phyloP scores from a whole-genome alignment of 805 yeast genomes.

The Tanozyma kutaoensis region DNA sequence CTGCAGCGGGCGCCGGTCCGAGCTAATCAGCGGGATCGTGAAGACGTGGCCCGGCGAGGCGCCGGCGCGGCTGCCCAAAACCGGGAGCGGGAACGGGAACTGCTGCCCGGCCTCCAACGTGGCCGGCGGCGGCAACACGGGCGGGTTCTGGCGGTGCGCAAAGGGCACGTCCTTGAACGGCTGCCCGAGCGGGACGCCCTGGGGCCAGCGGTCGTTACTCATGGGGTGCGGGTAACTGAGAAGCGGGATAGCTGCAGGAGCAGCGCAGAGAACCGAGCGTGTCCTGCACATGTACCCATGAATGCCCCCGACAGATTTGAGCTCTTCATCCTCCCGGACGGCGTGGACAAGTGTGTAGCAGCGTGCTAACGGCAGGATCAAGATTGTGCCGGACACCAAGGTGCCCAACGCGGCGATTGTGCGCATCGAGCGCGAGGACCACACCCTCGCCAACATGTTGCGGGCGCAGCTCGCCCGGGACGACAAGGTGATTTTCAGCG shows the following conservation, averaged over 20 bases:
- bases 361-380: constrained; percentile 34
- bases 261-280: no score
- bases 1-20: constrained; percentile 14
- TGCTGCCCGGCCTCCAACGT: constrained; percentile 34
- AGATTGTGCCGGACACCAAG: constrained; percentile 84
- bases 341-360: constrained; percentile 72
- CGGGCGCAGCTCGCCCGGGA: constrained; percentile 80
- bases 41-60: constrained; percentile 28
- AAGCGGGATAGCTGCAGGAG: no score
- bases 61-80: constrained; percentile 26
- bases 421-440: constrained; percentile 94
- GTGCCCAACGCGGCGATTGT: constrained; percentile 91
- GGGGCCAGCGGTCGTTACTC: constrained; percentile 33
- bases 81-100: constrained; percentile 38
- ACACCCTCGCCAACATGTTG: constrained; percentile 83
- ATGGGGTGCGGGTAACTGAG: no score
- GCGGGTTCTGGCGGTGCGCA: constrained; percentile 39
- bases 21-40: constrained; percentile 33
- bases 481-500: constrained; percentile 85
- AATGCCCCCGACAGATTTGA: constrained; percentile 99
- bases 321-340: constrained; percentile 92
- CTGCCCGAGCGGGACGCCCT: constrained; percentile 28
- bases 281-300: constrained; percentile 47
- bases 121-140: constrained; percentile 50
- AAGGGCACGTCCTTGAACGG: constrained; percentile 26